These are phyloP conservation scores for Tardiomyces depauwii DNA, from an alignment of 1,139 yeast species.

Conservation along the genomic window DNA sequence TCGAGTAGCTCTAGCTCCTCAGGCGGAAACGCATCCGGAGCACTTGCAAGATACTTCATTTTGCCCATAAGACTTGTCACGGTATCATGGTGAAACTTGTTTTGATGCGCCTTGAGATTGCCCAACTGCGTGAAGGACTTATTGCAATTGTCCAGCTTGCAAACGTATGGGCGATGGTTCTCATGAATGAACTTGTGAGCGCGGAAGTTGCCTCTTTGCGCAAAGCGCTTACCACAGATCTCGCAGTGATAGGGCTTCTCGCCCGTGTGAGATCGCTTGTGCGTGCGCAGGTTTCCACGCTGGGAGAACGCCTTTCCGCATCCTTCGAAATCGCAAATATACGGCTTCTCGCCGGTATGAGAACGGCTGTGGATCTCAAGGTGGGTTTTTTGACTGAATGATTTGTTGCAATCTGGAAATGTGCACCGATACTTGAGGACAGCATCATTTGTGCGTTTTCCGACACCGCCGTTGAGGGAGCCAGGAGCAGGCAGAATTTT, in stretches of 20 bases:
- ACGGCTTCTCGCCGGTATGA: conserved; percentile 64
- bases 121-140: conserved; percentile 88
- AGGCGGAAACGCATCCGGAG: conserved; percentile 54
- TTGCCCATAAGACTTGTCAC: conserved; percentile 49
- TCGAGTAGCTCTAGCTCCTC: conserved; percentile 59
- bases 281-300: conserved; percentile 86
- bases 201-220: conserved; percentile 82
- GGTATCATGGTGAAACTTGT: conserved; percentile 69
- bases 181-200: conserved; percentile 79
- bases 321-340: conserved; percentile 49
- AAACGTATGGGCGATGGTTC: conserved; percentile 65
- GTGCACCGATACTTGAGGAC: conserved; percentile 48
- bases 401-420: conserved; percentile 51
- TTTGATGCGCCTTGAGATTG: conserved; percentile 87
- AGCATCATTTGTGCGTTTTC: conserved; percentile 40
- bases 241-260: conserved; percentile 98
- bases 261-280: conserved; percentile 80
- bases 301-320: conserved; percentile 77
- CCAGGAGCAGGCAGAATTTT: conserved; percentile 50
- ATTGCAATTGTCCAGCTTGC: conserved; percentile 71
- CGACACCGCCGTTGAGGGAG: conserved; percentile 74
- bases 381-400: conserved; percentile 89
- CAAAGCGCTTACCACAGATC: conserved; percentile 88
- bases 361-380: conserved; percentile 75
- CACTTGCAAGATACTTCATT: conserved; percentile 17